A percentile compares a stretch with the other conserved stretches of the same genome.
Evolutionary conservation across 164 flowering plant species (phyloP).

Genomic region (Cinnamomum chago): DNA sequence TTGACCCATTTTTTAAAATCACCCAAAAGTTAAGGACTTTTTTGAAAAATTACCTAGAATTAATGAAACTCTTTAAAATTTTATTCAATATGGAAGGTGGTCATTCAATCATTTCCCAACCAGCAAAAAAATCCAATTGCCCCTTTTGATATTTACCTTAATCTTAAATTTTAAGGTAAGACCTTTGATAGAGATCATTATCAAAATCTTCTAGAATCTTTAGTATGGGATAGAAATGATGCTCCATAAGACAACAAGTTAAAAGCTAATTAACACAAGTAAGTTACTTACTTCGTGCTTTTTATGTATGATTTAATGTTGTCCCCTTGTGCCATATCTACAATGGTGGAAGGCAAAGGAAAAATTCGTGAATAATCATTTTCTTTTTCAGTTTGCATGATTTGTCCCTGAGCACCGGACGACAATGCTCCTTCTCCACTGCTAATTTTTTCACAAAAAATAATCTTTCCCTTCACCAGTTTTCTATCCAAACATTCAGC

Average conservation of each 20-base stretch:
- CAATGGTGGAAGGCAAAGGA: slow-evolving; percentile 33
- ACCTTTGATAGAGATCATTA: too few relatives aligned
- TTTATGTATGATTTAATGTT: slow-evolving; percentile 23
- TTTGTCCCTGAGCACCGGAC: slow-evolving; percentile 37
- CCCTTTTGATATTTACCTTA: slow-evolving; percentile 14
- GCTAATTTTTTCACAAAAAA: slow-evolving; percentile 32
- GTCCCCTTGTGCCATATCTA: slow-evolving; percentile 24
- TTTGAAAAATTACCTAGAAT: too few relatives aligned
- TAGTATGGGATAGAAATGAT: too few relatives aligned
- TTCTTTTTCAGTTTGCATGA: slow-evolving; percentile 19
- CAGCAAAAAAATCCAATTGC: neutral
- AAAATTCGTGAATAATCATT: slow-evolving; percentile 27
- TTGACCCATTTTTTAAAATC: too few relatives aligned
- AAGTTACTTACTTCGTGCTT: slow-evolving; percentile 25
- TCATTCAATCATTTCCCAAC: too few relatives aligned
- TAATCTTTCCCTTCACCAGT: slow-evolving; percentile 41
- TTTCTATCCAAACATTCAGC: slow-evolving; percentile 21
- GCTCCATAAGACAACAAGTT: too few relatives aligned
- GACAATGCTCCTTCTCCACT: neutral
- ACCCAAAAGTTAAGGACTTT: too few relatives aligned
- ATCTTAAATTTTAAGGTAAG: too few relatives aligned
- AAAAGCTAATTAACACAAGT: neutral
- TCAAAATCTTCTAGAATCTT: too few relatives aligned
- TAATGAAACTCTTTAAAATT: too few relatives aligned
- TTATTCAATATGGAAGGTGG: too few relatives aligned